Evolutionary conservation across 2,329 filamentous ascomycete species (phyloP).

Genomic region (Colletotrichum gigasporum): DNA sequence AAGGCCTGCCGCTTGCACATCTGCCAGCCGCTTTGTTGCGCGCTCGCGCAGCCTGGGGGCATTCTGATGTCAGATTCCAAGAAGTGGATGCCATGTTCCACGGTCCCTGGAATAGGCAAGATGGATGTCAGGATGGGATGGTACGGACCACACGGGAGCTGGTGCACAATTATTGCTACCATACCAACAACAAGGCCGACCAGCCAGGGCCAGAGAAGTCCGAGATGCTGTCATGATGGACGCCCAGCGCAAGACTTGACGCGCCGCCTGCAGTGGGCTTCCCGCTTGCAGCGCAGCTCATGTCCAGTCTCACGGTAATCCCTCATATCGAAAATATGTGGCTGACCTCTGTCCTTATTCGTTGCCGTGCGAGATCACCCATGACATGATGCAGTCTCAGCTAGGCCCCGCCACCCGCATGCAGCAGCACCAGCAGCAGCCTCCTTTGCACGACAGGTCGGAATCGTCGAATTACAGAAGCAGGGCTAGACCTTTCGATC

Average conservation of each 20-base stretch:
- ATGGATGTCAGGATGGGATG: not conserved
- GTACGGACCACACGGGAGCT: not conserved
- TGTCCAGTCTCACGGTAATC: slow-evolving; percentile 3
- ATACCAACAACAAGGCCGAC: not conserved
- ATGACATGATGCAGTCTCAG: slow-evolving; percentile 22
- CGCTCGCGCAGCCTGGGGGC: slow-evolving; percentile 6
- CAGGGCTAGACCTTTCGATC: slow-evolving; percentile 4
- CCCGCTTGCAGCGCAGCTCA: slow-evolving; percentile 22
- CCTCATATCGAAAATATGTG: slow-evolving; percentile 17
- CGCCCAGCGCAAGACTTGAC: not conserved
- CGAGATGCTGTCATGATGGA: slow-evolving; percentile 10
- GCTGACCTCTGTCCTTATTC: slow-evolving; percentile 22
- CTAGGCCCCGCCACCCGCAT: slow-evolving; percentile 14
- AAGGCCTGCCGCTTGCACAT: not conserved
- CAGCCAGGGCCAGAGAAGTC: not conserved
- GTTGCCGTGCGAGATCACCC: slow-evolving; percentile 24
- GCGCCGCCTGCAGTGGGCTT: not conserved
- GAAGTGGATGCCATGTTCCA: slow-evolving; percentile 13
- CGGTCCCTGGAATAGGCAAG: slow-evolving; percentile 2
- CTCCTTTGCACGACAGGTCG: slow-evolving; percentile 17
- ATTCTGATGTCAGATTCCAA: slow-evolving; percentile 24
- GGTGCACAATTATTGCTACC: not conserved
- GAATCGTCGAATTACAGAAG: slow-evolving; percentile 18
- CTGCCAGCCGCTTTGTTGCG: slow-evolving; percentile 13
- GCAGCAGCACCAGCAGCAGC: slow-evolving; percentile 16